phyloP scores from a whole-genome alignment of 345 rosid genomes.

The Nephelium lappaceum region DNA sequence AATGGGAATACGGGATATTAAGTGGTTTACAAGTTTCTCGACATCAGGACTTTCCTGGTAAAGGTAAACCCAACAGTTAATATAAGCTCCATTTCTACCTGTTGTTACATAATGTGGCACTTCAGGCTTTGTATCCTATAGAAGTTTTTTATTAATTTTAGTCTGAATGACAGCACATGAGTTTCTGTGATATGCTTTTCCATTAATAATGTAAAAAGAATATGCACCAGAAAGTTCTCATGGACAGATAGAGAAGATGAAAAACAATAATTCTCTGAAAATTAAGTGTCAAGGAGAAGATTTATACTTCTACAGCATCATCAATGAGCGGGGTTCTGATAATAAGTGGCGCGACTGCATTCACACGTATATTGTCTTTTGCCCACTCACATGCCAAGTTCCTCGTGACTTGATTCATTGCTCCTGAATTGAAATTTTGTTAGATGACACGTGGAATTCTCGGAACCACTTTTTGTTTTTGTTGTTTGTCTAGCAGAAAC shows the following conservation, averaged over 20 bases:
- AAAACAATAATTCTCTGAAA: not conserved
- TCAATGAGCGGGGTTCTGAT: slow-evolving; percentile 34
- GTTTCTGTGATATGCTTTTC: no score
- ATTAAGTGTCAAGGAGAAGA: no score
- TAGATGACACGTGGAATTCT: no score
- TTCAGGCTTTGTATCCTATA: not conserved
- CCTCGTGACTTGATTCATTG: slow-evolving; percentile 42
- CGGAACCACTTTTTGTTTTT: no score
- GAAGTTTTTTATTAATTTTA: no score
- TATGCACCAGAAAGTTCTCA: not conserved
- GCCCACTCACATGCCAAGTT: slow-evolving; percentile 58
- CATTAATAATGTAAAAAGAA: not conserved
- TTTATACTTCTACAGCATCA: not conserved
- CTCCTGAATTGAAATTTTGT: slow-evolving; percentile 26
- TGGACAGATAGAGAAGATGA: not conserved
- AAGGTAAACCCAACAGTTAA: not conserved
- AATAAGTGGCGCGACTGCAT: slow-evolving; percentile 43
- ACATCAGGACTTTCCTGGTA: not conserved
- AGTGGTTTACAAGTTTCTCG: not conserved
- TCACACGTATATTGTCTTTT: slow-evolving; percentile 43
- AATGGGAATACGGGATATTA: slow-evolving; percentile 34
- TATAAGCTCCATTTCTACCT: not conserved
- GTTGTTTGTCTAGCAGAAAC: no score
- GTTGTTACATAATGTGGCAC: not conserved
- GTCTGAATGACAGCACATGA: not conserved